Base-by-base conservation (phyloP, 345 rosid genomes). In the Gossypium sturtianum region DNA sequence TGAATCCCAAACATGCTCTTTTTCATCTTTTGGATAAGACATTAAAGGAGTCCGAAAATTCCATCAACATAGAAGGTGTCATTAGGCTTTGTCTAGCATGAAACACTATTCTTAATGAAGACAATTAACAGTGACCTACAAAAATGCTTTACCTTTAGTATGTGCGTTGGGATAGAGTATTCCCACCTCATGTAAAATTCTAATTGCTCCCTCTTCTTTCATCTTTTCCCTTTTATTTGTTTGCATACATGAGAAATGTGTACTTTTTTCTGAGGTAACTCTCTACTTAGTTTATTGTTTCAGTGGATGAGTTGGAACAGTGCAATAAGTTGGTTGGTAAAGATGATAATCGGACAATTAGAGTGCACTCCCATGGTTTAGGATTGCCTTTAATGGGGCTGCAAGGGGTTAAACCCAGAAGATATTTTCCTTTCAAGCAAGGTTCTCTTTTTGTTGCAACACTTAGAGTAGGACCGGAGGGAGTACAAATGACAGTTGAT, bases 401-500 rank as follows among this genome's bases (percentile, higher is more conserved):
- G 72, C 87, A 82, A 80, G 86, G 86, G 51, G 72, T 84, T 41
- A 83, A 75, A 68, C 74, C 77, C 62, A 84, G 84, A 86, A 86
- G 74, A 77, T 91, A 89, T 73, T 95, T 95, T 80, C 99, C 99
- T 51, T 95, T 95, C 52, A 93, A 87, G 83, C 93, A 90, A 69
- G 94, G 93, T 54, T 82, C 84, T 82, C 86, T 80, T 61, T 95
- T 93, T 49, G 99, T 91, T 80, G 93, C 94, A 23, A 95, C 99
- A n/a, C 85, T 95, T 61, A 80, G 99, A 78, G 94, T 93, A 20
- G 98, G 99, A 77, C 82, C 84, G 51, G 98, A 93, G 77, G 98
- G 99, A 77, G 88, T 91, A 72, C 98, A 93, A 80, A 93, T 86
- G 88, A 95, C 97, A 27, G 90, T 93, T 71, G 99, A 95, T 79